These are phyloP conservation scores for Alternaria infectoria DNA, from an alignment of 2,329 filamentous ascomycete genomes.

Conservation along the genomic window DNA sequence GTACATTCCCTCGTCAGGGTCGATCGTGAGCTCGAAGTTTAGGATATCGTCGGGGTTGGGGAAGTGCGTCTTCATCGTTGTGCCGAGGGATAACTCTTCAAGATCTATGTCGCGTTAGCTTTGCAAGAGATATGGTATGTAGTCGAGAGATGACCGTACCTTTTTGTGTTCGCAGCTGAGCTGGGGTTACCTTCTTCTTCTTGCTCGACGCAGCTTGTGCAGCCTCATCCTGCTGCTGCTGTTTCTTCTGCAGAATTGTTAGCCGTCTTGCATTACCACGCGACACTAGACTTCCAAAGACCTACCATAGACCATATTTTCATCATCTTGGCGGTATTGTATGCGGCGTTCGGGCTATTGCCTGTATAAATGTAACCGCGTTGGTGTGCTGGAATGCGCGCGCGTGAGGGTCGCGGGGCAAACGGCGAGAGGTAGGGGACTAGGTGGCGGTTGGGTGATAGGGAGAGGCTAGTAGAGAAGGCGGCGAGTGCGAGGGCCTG, in stretches of 20 bases:
- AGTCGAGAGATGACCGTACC: constrained; percentile 59
- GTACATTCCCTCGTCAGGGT: constrained; percentile 88
- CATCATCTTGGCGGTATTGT: constrained; percentile 72
- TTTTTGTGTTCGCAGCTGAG: constrained; percentile 94
- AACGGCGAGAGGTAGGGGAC: constrained; percentile 2
- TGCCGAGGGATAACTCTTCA: constrained; percentile 77
- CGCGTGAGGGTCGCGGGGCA: constrained; percentile 22
- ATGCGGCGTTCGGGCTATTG: constrained; percentile 8
- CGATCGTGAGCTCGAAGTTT: constrained; percentile 81
- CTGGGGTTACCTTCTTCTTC: constrained; percentile 99
- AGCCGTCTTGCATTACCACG: constrained; percentile 19
- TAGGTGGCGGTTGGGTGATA: neutral
- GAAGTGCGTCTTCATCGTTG: constrained; percentile 82
- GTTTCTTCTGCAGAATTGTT: constrained; percentile 73
- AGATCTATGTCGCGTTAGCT: constrained; percentile 64
- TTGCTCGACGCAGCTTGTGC: constrained; percentile 79
- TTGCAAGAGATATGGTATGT: neutral
- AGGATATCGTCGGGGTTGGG: constrained; percentile 85
- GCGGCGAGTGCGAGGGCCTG: constrained; percentile 1
- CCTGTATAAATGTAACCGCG: constrained; percentile 18
- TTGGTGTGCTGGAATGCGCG: constrained; percentile 14
- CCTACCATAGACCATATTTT: constrained; percentile 99
- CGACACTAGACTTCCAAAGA: neutral
- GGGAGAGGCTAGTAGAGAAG: neutral
- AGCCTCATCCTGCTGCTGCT: constrained; percentile 88